These are phyloP conservation scores for Alnus glutinosa DNA, from an alignment of 306 rosid species.

Conservation along the genomic window DNA sequence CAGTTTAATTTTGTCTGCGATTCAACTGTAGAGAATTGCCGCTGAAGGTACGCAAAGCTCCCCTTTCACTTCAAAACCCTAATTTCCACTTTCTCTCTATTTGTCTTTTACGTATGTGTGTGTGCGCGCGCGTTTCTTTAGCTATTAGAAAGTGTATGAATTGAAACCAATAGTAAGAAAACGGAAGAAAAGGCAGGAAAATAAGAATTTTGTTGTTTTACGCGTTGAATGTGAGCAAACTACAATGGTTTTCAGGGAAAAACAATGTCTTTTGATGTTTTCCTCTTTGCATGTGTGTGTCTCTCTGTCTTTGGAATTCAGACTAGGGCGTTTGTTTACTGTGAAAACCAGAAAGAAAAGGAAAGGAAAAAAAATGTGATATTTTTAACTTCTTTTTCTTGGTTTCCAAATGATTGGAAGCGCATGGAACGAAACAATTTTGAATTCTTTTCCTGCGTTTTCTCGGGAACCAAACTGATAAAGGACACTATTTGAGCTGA, in stretches of 20 bases:
- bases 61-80: background rate
- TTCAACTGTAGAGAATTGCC: background rate
- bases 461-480: background rate
- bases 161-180: background rate
- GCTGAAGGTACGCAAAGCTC: background rate
- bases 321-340: background rate
- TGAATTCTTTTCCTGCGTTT: background rate
- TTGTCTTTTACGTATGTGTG: background rate
- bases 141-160: background rate
- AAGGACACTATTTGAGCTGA: background rate
- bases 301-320: background rate
- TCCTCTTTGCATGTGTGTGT: background rate
- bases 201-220: background rate
- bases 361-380: background rate
- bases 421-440: too few relatives aligned
- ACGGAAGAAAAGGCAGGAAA: background rate
- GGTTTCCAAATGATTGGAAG: too few relatives aligned
- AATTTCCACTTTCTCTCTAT: background rate
- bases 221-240: background rate
- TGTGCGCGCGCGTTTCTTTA: background rate
- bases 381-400: background rate
- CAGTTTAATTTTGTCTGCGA: background rate
- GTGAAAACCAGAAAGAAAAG: background rate
- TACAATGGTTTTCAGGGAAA: background rate
- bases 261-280: background rate